Conservation (phyloP, 352 stramenopile genomes). For the Blastocystis hominis region DNA sequence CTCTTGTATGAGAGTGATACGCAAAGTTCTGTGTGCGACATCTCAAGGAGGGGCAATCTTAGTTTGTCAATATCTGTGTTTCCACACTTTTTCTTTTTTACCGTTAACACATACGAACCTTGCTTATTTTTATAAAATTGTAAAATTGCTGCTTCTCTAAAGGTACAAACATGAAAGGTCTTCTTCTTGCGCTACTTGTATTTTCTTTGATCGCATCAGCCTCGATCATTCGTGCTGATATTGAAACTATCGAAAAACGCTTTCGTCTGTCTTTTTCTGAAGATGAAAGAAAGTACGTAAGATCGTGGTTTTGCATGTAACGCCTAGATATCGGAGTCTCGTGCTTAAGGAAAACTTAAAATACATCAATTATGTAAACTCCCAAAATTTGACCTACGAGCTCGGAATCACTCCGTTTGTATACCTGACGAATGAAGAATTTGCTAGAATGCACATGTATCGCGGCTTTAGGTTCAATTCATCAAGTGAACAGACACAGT, state of each 20-base stretch:
- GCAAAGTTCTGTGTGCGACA: too few relatives aligned
- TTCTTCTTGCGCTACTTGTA: too few relatives aligned
- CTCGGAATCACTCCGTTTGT: slow-evolving; percentile 1
- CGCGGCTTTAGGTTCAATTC: too few relatives aligned
- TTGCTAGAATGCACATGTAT: neutral
- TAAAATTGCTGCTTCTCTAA: too few relatives aligned
- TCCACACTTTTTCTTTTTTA: neutral
- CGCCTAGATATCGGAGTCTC: neutral
- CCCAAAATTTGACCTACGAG: neutral
- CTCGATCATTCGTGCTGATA: neutral
- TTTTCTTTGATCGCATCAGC: neutral
- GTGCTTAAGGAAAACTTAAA: neutral
- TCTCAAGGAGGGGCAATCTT: neutral
- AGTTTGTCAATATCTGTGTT: neutral
- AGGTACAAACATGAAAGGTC: too few relatives aligned
- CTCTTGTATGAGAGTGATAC: neutral
- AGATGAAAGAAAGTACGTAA: neutral
- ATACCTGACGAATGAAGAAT: neutral
- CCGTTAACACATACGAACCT: neutral
- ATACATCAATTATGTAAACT: neutral
- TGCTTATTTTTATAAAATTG: too few relatives aligned
- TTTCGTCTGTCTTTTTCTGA: neutral
- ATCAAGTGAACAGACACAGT: too few relatives aligned
- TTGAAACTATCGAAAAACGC: neutral
- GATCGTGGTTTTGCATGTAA: neutral